Conservation (phyloP, 2,329 filamentous ascomycete genomes). For the Botrytis hyacinthi region DNA sequence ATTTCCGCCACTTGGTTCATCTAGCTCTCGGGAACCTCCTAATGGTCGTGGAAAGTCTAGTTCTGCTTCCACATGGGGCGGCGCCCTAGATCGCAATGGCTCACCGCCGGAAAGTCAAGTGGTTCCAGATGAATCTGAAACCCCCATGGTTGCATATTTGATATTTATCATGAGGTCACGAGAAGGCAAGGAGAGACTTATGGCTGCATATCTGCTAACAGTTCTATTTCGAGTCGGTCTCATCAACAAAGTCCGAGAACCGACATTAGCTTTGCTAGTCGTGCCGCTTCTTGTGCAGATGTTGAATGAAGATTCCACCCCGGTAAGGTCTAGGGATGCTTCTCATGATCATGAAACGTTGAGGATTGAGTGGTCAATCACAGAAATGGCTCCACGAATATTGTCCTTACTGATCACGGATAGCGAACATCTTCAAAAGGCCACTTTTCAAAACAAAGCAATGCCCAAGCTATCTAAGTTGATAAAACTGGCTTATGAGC, state of each 20-base stretch:
- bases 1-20: conserved; percentile 54
- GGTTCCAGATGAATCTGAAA: conserved; percentile 61
- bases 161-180: conserved; percentile 61
- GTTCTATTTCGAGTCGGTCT: conserved; percentile 68
- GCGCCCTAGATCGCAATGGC: conserved; percentile 2
- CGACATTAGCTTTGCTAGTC: conserved; percentile 63
- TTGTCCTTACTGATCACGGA: conserved; percentile 78
- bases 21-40: conserved; percentile 41
- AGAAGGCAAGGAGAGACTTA: conserved; percentile 58
- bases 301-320: conserved; percentile 53
- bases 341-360: conserved; percentile 40
- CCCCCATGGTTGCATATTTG: conserved; percentile 70
- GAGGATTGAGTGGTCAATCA: conserved; percentile 50
- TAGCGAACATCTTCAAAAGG: conserved; percentile 74
- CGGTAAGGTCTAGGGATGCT: conserved; percentile 43
- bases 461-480: conserved; percentile 62
- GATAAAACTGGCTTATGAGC: conserved; percentile 65
- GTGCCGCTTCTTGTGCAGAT: conserved; percentile 68
- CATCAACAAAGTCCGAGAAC: conserved; percentile 61
- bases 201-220: conserved; percentile 67
- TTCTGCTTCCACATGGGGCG: conserved; percentile 4
- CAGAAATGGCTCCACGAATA: conserved; percentile 71
- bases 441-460: conserved; percentile 69
- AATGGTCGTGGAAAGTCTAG: conserved; percentile 28
- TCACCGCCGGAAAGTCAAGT: conserved; percentile 35